phyloP scores from a whole-genome alignment of 2,329 filamentous ascomycete species.

The Akanthomyces lecanii region DNA sequence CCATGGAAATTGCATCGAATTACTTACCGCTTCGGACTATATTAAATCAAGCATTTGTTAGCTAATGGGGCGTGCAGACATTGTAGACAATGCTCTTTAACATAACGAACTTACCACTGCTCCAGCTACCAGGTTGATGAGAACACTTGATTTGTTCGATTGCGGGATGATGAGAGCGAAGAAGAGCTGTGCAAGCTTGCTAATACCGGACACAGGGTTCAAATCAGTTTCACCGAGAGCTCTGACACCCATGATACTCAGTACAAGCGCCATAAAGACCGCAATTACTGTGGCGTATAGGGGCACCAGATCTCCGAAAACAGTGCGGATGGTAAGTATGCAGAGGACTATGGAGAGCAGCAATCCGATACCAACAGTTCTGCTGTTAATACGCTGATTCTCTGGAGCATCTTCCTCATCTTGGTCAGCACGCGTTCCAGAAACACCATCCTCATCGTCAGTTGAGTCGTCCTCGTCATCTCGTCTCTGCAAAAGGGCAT shows the following conservation, averaged over 20 bases:
- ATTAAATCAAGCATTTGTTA: background rate
- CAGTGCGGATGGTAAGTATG: conserved; percentile 72
- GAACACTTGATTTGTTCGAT: conserved; percentile 75
- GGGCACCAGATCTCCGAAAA: conserved; percentile 80
- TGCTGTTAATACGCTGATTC: conserved; percentile 72
- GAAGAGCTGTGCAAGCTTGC: conserved; percentile 91
- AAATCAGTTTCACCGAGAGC: conserved; percentile 80
- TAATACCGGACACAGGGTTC: conserved; percentile 94
- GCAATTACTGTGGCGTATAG: conserved; percentile 71
- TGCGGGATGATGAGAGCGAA: conserved; percentile 87
- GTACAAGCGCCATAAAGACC: conserved; percentile 76
- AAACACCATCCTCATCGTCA: conserved; percentile 20
- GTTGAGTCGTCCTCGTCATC: conserved; percentile 21
- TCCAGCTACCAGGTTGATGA: conserved; percentile 92
- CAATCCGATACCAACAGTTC: conserved; percentile 70
- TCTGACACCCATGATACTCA: conserved; percentile 69
- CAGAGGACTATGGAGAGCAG: conserved; percentile 74
- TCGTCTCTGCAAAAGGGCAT: conserved; percentile 19
- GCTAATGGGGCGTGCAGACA: background rate
- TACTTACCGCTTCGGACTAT: conserved; percentile 39
- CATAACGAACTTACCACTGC: conserved; percentile 55
- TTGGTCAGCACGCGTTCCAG: conserved; percentile 19
- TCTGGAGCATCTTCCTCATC: conserved; percentile 71
- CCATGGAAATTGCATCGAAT: background rate
- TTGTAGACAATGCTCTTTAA: background rate